A percentile compares a stretch with the other conserved stretches of the same genome.
phyloP scores from a whole-genome alignment of 257 asterid species.

The Solanum neorickii region DNA sequence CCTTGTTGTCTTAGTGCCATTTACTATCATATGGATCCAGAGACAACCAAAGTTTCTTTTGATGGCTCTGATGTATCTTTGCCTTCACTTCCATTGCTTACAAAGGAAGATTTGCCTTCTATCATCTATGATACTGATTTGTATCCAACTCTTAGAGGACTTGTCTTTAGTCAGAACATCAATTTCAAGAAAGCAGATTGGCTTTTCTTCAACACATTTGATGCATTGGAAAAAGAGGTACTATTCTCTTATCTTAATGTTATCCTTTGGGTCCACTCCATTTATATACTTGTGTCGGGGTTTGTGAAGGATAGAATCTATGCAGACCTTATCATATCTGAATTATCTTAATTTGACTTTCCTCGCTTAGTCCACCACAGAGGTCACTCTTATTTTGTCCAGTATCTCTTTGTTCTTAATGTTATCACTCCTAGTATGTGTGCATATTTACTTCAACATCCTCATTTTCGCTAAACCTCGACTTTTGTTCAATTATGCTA shows the following conservation, averaged over 20 bases:
- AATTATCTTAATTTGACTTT: neutral
- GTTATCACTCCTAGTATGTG: no score
- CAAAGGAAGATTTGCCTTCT: constrained; percentile 28
- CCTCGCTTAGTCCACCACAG: neutral
- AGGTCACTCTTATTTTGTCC: neutral
- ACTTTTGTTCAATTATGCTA: neutral
- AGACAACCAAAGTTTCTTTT: constrained; percentile 2
- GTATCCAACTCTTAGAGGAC: constrained; percentile 1
- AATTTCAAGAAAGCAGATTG: constrained; percentile 30
- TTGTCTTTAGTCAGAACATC: constrained; percentile 8
- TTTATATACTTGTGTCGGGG: neutral
- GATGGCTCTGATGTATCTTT: neutral
- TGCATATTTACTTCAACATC: no score
- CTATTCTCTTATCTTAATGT: neutral
- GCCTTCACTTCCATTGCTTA: constrained; percentile 14
- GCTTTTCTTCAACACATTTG: constrained; percentile 28
- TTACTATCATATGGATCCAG: constrained; percentile 21
- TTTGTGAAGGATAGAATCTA: neutral
- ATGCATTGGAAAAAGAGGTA: neutral
- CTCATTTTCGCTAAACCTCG: neutral
- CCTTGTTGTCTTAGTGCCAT: constrained; percentile 21
- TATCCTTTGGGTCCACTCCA: neutral
- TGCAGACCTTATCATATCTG: fast-evolving
- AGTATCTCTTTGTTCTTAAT: no score
- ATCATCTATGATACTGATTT: neutral